Evolutionary conservation across 768 basidiomycete species (phyloP), one percentile per base, ranked within the genome.

Genomic region (Tricholoma sp.): DNA sequence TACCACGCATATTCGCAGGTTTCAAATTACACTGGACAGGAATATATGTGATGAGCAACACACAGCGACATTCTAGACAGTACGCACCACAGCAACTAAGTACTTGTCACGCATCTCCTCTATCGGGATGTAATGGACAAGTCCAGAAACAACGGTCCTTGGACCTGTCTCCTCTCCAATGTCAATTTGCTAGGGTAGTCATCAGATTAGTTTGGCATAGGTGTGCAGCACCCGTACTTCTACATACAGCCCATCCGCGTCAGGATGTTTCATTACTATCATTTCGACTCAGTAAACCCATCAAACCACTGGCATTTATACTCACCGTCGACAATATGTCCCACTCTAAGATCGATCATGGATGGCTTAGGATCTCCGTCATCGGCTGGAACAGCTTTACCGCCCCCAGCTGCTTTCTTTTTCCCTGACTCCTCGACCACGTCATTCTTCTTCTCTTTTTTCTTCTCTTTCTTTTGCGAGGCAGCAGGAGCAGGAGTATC

Each of bases 271-370:
- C 73, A 85, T 86, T 64, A 98, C 96, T 96, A 66, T 9, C 45
- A n/a, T 45, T 11, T 48, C 5, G 50, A 51, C 29, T 61, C 28
- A 55, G 53, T 50, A 34, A 48, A 20, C 13, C 29, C 8, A 36
- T 28, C 24, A 20, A 13, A 41, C n/a, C 32, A 32, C 1, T 4
- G 28, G 29, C n/a, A 28, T 32, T 52, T 31, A 11, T 32, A 71
- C 84, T 67, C 63, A 96, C 94, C 84, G 67, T 97, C 91, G 15
- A 98, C 74, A 60, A 98, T 96, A 62, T 84, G 87, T 3, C 97
- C 96, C 3, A 99, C 93, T 47, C 96, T 83, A 58, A 99, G 79
- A 64, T 99, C 97, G 65, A 99, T 89, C 95, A 98, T 98, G 44
- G 92, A 94, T 12, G 97, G 97, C 15, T 86, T 77, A 33, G 95